A percentile compares a stretch with the other conserved stretches of the same genome.
Conservation (phyloP, 441 rosid genomes). For the Isatis lusitanica region DNA sequence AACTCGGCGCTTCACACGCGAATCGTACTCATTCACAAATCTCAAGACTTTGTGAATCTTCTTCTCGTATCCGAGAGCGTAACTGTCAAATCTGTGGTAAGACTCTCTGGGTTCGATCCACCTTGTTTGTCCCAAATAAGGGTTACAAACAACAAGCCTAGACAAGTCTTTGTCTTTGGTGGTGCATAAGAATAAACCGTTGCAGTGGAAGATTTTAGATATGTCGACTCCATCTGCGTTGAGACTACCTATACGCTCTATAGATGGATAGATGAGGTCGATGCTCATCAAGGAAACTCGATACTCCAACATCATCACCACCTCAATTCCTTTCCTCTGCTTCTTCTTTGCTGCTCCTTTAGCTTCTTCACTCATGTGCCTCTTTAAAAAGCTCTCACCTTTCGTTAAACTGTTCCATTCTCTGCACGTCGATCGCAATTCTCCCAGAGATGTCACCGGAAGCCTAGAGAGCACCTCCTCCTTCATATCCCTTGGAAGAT, state of each 20-base stretch:
- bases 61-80: not conserved
- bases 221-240: not conserved
- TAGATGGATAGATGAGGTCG: not conserved
- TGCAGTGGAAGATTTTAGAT: not conserved
- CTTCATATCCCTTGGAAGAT: not conserved
- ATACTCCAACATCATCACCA: not conserved
- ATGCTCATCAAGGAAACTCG: not conserved
- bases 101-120: not conserved
- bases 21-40: too few relatives aligned
- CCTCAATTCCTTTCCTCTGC: not conserved
- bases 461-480: not conserved
- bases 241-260: not conserved
- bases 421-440: not conserved
- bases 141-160: not conserved
- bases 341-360: too few relatives aligned
- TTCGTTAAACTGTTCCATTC: not conserved
- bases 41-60: too few relatives aligned
- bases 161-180: not conserved
- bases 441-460: not conserved
- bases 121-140: not conserved
- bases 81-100: not conserved
- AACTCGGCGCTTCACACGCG: too few relatives aligned
- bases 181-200: not conserved
- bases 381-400: not conserved
- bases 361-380: too few relatives aligned